These are phyloP conservation scores for Euphorbia lathyris DNA, from an alignment of 345 rosid species.

Conservation along the genomic window DNA sequence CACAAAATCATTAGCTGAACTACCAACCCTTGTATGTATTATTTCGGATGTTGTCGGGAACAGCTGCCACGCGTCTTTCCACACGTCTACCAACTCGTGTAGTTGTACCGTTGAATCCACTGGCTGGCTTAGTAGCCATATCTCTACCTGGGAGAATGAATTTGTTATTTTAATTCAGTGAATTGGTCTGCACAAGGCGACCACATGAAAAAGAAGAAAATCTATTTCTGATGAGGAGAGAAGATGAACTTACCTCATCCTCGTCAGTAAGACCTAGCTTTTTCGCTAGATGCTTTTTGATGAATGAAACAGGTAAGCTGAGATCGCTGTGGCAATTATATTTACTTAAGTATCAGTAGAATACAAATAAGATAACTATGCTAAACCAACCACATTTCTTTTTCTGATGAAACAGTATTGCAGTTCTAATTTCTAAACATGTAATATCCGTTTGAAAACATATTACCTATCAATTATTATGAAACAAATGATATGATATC, in stretches of 20 bases:
- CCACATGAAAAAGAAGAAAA: neutral
- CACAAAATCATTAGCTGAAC: constrained; percentile 44
- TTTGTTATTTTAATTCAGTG: too few relatives aligned
- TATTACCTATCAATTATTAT: too few relatives aligned
- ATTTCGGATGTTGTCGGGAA: constrained; percentile 23
- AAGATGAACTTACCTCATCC: constrained; percentile 39
- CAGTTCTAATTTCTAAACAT: too few relatives aligned
- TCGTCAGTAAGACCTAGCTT: constrained; percentile 42
- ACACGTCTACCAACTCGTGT: constrained; percentile 35
- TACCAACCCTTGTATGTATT: constrained; percentile 32
- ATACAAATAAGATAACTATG: neutral
- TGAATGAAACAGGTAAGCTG: constrained; percentile 33
- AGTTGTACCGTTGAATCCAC: constrained; percentile 34
- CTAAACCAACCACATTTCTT: neutral
- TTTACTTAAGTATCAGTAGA: neutral
- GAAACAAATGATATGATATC: neutral
- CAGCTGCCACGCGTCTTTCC: too few relatives aligned
- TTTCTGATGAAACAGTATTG: too few relatives aligned
- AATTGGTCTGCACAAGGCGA: neutral
- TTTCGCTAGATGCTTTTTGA: constrained; percentile 36
- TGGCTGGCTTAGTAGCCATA: constrained; percentile 39
- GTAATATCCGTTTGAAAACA: too few relatives aligned
- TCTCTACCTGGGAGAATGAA: constrained; percentile 43
- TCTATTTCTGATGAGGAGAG: neutral
- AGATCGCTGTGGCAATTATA: constrained; percentile 34